Evolutionary conservation across 495 filamentous ascomycete genomes (phyloP).

Genomic region (Corynascus novoguineensis): DNA sequence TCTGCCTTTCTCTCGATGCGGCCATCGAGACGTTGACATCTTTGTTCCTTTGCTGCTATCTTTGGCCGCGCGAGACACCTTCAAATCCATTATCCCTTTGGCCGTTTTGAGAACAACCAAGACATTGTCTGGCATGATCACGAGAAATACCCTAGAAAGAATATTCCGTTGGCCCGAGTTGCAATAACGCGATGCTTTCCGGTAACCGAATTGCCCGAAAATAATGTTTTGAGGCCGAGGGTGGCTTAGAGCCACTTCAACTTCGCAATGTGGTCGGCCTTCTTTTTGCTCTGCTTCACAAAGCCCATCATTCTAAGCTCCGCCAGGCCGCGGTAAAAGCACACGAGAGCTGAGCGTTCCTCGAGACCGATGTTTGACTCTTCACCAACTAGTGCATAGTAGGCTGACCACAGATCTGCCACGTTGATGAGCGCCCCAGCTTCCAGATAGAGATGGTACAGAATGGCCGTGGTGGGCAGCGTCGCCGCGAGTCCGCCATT

Average conservation of each 20-base stretch:
- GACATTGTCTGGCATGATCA: constrained; percentile 15
- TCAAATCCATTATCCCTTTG: constrained; percentile 1
- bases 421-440: constrained; percentile 83
- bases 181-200: constrained; percentile 7
- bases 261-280: constrained; percentile 86
- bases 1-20: constrained; percentile 3
- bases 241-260: constrained; percentile 42
- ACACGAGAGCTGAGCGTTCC: constrained; percentile 53
- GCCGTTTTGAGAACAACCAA: constrained; percentile 12
- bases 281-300: constrained; percentile 84
- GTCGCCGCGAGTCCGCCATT: constrained; percentile 51
- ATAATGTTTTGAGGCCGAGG: constrained; percentile 3
- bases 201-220: background rate
- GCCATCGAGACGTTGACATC: background rate
- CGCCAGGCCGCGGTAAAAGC: constrained; percentile 78
- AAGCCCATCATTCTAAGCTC: constrained; percentile 82
- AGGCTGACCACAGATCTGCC: constrained; percentile 84
- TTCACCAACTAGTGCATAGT: constrained; percentile 65
- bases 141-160: background rate
- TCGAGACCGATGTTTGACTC: constrained; percentile 44
- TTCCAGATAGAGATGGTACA: constrained; percentile 91
- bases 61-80: constrained; percentile 5
- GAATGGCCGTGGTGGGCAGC: constrained; percentile 70
- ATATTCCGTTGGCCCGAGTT: background rate
- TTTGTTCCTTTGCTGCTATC: constrained; percentile 18